phyloP scores from a whole-genome alignment of 192 early-diverging fungal species.

The Entophlyctis luteolus region DNA sequence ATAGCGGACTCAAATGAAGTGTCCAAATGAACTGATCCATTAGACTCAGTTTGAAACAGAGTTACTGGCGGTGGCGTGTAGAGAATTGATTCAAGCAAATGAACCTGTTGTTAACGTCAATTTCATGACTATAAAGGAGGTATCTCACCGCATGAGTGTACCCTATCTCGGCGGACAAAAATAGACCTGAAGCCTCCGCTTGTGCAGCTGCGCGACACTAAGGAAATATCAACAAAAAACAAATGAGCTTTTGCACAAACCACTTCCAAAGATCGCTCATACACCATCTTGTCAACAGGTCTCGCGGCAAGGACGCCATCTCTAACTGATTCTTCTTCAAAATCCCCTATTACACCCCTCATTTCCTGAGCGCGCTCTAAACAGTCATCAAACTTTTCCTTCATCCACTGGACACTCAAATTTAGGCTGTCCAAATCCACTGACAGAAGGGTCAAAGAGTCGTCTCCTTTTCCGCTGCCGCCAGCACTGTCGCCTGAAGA shows the following conservation, averaged over 20 bases:
- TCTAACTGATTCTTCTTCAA: neutral
- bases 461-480: neutral
- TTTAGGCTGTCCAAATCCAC: slow-evolving; percentile 46
- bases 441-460: neutral
- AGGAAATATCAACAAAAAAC: neutral
- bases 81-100: slow-evolving; percentile 42
- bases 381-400: slow-evolving; percentile 85
- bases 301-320: neutral
- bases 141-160: slow-evolving; percentile 33
- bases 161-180: slow-evolving; percentile 25
- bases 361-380: slow-evolving; percentile 72
- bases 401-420: slow-evolving; percentile 81
- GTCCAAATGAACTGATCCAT: slow-evolving; percentile 6
- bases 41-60: neutral
- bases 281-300: slow-evolving; percentile 37
- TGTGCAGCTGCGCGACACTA: slow-evolving; percentile 33
- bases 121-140: neutral
- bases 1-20: slow-evolving; percentile 8
- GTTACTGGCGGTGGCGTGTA: slow-evolving; percentile 11
- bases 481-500: neutral
- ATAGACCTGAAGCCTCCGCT: slow-evolving; percentile 22
- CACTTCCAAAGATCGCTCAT: slow-evolving; percentile 43
- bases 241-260: slow-evolving; percentile 15
- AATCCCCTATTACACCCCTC: slow-evolving; percentile 9
- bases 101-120: slow-evolving; percentile 14